A percentile compares a stretch with the other conserved stretches of the same genome.
These are phyloP conservation scores for Lantana camara DNA, from an alignment of 257 asterid species.

Conservation along the genomic window DNA sequence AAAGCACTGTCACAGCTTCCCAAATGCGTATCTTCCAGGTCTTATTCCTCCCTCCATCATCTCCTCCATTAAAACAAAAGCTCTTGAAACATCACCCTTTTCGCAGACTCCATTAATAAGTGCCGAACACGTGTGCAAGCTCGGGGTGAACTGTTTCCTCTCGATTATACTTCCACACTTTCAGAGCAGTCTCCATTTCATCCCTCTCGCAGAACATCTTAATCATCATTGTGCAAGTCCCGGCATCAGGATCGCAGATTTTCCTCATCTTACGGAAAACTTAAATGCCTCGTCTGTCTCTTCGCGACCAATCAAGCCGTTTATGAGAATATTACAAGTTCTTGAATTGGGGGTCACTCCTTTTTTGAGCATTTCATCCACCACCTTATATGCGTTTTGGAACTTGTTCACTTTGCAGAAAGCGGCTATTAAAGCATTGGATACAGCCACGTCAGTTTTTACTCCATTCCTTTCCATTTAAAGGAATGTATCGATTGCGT, in stretches of 20 bases:
- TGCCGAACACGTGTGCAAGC: slow-evolving; percentile 83
- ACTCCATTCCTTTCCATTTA: slow-evolving; percentile 72
- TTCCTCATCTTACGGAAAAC: slow-evolving; percentile 59
- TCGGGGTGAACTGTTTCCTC: slow-evolving; percentile 74
- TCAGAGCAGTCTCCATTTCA: slow-evolving; percentile 61
- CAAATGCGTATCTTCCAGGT: slow-evolving; percentile 76
- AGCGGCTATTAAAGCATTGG: slow-evolving; percentile 71
- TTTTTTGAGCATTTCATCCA: slow-evolving; percentile 73
- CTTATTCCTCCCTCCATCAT: slow-evolving; percentile 87
- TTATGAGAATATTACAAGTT: slow-evolving; percentile 69
- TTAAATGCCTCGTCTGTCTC: slow-evolving; percentile 72
- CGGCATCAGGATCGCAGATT: slow-evolving; percentile 76
- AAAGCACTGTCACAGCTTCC: slow-evolving; percentile 65
- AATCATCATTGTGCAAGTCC: slow-evolving; percentile 84
- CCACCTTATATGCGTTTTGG: slow-evolving; percentile 63
- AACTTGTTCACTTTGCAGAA: slow-evolving; percentile 81
- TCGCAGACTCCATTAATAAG: slow-evolving; percentile 66
- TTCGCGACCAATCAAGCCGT: slow-evolving; percentile 60
- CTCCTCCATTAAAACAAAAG: slow-evolving; percentile 80
- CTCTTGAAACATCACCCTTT: slow-evolving; percentile 56
- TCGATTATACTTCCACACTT: slow-evolving; percentile 83
- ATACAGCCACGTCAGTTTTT: slow-evolving; percentile 61
- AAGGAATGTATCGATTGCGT: slow-evolving; percentile 72
- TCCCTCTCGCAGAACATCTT: slow-evolving; percentile 79
- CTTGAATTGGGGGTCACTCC: slow-evolving; percentile 73